These are phyloP conservation scores for Isatis lusitanica DNA, from an alignment of 441 rosid genomes.

Conservation along the genomic window DNA sequence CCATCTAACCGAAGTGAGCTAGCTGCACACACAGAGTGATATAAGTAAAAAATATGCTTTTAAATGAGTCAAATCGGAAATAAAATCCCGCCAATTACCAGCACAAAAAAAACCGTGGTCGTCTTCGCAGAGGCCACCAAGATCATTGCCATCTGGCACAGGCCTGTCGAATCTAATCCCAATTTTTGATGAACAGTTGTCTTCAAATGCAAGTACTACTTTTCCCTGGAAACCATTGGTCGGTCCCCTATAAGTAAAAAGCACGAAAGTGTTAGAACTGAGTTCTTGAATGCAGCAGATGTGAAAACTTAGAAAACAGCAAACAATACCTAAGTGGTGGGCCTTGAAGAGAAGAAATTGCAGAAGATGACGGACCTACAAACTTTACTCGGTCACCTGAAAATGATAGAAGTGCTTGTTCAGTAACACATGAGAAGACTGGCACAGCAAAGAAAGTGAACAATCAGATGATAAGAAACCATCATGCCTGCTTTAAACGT, in stretches of 20 bases:
- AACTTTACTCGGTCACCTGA: conserved; percentile 94
- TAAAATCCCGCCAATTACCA: conserved; percentile 45
- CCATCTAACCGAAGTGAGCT: conserved; percentile 81
- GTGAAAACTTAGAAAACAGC: not conserved
- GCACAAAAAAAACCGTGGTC: conserved; percentile 93
- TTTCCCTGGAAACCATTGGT: conserved; percentile 78
- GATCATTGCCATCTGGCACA: conserved; percentile 89
- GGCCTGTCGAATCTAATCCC: conserved; percentile 95
- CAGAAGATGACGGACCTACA: conserved; percentile 55
- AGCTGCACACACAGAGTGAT: conserved; percentile 45
- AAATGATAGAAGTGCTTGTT: conserved; percentile 23
- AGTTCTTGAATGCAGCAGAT: not conserved
- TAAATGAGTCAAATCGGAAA: not conserved
- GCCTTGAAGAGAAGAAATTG: conserved; percentile 55
- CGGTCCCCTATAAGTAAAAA: conserved; percentile 67
- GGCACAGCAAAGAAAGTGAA: not conserved
- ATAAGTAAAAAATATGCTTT: not conserved
- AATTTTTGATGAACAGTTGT: conserved; percentile 80
- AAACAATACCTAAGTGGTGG: conserved; percentile 51
- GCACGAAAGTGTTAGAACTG: not conserved
- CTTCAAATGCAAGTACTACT: conserved; percentile 94
- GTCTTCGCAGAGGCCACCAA: conserved; percentile 94
- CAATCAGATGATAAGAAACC: not conserved
- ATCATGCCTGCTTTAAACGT: conserved; percentile 79
- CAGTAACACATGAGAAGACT: conserved; percentile 12